phyloP scores from a whole-genome alignment of 768 basidiomycete species.

The Kwoniella newhampshirensis region DNA sequence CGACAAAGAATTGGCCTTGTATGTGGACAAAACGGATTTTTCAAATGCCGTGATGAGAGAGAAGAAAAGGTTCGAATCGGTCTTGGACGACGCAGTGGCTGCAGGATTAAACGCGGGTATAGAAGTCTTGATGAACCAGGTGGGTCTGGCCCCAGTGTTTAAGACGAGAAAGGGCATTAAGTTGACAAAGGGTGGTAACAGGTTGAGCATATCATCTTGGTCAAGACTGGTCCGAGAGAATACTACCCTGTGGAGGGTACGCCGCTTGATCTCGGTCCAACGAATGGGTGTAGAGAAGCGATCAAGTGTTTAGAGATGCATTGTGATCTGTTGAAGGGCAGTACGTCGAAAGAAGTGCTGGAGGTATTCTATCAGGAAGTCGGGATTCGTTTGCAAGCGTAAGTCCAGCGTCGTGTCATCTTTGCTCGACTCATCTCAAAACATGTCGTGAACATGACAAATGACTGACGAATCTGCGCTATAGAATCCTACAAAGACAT shows the following conservation, averaged over 20 bases:
- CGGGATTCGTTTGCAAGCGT: slow-evolving; percentile 83
- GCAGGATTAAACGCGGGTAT: slow-evolving; percentile 92
- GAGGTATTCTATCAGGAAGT: slow-evolving; percentile 99
- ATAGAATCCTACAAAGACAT: slow-evolving; percentile 89
- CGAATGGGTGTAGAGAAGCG: slow-evolving; percentile 81
- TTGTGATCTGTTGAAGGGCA: slow-evolving; percentile 85
- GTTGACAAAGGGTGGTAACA: slow-evolving; percentile 49
- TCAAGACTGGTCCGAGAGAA: slow-evolving; percentile 75
- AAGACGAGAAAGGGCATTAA: no score
- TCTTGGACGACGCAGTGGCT: slow-evolving; percentile 89
- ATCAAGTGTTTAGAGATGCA: slow-evolving; percentile 86
- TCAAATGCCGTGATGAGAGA: slow-evolving; percentile 88
- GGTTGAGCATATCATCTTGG: slow-evolving; percentile 91
- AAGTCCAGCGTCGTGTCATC: slow-evolving; percentile 54
- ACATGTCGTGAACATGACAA: neutral
- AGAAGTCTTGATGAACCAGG: slow-evolving; percentile 92
- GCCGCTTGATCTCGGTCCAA: slow-evolving; percentile 77
- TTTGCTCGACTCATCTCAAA: neutral
- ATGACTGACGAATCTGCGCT: neutral
- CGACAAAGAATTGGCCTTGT: slow-evolving; percentile 84
- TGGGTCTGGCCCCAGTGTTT: slow-evolving; percentile 49
- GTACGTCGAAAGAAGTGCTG: slow-evolving; percentile 90
- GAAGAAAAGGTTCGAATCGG: slow-evolving; percentile 93
- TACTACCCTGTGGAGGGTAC: slow-evolving; percentile 85
- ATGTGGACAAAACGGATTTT: slow-evolving; percentile 92